Evolutionary conservation across 495 filamentous ascomycete species (phyloP).

Genomic region (Neurospora hispaniola): DNA sequence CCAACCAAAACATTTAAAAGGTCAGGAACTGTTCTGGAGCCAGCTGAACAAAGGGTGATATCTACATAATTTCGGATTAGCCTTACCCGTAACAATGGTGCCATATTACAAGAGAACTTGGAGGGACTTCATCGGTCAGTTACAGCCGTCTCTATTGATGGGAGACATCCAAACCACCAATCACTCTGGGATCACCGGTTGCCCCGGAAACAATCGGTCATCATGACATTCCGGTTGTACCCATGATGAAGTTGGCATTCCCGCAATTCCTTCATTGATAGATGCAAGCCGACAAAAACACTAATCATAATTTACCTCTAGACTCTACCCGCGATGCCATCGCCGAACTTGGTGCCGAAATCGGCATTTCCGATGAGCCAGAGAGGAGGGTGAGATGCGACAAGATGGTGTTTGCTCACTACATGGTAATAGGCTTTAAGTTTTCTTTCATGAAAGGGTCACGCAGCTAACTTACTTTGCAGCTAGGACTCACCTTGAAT

Average conservation of each 20-base stretch:
- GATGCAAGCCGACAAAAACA: background rate
- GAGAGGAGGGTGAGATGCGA: background rate
- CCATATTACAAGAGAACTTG: background rate
- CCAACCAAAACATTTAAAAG: background rate
- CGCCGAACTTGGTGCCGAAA: background rate
- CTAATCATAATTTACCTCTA: background rate
- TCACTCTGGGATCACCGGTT: background rate
- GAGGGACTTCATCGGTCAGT: background rate
- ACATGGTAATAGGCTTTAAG: constrained; percentile 26
- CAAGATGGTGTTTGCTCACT: constrained; percentile 27
- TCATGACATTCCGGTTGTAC: background rate
- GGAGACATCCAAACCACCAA: too few relatives aligned
- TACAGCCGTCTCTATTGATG: background rate
- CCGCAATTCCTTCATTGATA: background rate
- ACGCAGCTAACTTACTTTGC: background rate
- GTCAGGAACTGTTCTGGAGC: background rate
- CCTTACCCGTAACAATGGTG: background rate
- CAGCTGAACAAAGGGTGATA: background rate
- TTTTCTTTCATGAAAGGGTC: background rate
- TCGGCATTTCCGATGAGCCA: background rate
- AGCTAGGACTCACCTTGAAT: constrained; percentile 33
- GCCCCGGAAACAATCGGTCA: background rate
- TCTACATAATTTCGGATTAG: background rate
- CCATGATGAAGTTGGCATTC: background rate
- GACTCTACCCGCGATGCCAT: background rate